Evolutionary conservation across 352 stramenopile species (phyloP), one percentile per base, ranked within the genome.

Genomic region (Phytophthora cajani): DNA sequence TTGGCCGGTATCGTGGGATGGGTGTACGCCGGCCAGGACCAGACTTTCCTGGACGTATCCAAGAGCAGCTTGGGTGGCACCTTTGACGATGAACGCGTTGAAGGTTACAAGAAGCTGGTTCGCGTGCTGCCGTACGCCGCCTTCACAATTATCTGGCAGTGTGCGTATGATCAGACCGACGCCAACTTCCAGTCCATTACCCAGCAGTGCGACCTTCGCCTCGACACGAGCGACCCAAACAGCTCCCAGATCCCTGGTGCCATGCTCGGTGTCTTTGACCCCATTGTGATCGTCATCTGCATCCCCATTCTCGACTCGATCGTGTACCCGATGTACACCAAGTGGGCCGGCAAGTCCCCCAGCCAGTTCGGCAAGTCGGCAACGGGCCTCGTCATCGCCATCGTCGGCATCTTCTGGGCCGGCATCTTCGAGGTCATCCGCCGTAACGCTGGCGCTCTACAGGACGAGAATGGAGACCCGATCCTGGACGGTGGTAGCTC

Each of bases 161-260:
- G 76, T 21, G 77, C 74, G 5, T 88, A 92, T 62, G 81, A 92
- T 68, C 84, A 92, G 71, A 84, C 73, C 0, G 79, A 89, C 49
- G 84, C 77, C 74, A 92, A 92, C 69, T 87, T 88, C 71, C 84
- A 92, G 72, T 77, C 80, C 16, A 90, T 92, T 69, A 85, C 81
- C 10, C 84, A 92, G 67, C 84, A 92, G 68, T 84, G 74, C 42
- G 84, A 92, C 60, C 54, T 89, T 57, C 84, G 84, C 57, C 77
- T 84, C 17, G 75, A 73, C 60, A 69, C 56, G 5, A 76, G 61
- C 55, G 74, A 75, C 42, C 66, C 69, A 3, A 57, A 88, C 60
- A 79, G 75, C 52, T 77, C 52, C 5, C 83, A 91, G 66, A 77
- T 91, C 36, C 78, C 83, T 23, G 83, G 83, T 8, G 77, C 83